Conservation (phyloP, 805 yeast species). For the Wickerhamomyces xylosicus region DNA sequence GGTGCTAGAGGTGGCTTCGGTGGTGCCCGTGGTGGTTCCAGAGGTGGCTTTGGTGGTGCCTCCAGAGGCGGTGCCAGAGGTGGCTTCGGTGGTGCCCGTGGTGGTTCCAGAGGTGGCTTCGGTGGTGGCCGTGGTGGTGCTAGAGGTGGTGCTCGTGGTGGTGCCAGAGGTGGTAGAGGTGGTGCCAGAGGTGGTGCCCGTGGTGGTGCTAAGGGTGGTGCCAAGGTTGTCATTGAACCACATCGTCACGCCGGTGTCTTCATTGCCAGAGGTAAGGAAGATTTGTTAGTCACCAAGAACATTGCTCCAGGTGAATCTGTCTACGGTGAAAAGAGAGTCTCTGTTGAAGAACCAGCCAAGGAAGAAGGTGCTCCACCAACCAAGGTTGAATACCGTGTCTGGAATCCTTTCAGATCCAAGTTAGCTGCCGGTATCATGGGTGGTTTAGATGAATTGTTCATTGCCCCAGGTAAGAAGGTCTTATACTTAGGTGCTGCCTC, state of each 20-base stretch:
- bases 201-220: slow-evolving; percentile 85
- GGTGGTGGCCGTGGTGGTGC: slow-evolving; percentile 40
- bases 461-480: slow-evolving; percentile 97
- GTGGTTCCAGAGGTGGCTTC: slow-evolving; percentile 40
- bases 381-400: slow-evolving; percentile 96
- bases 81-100: slow-evolving; percentile 26
- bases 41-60: slow-evolving; percentile 32
- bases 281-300: slow-evolving; percentile 93
- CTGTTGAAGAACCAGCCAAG: slow-evolving; percentile 85
- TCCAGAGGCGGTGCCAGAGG: slow-evolving; percentile 26
- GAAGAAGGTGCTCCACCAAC: slow-evolving; percentile 86
- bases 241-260: slow-evolving; percentile 98
- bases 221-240: slow-evolving; percentile 95
- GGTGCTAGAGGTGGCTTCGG: slow-evolving; percentile 44
- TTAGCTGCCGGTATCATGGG: slow-evolving; percentile 99
- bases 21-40: slow-evolving; percentile 35
- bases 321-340: slow-evolving; percentile 94
- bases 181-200: slow-evolving; percentile 63
- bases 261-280: slow-evolving; percentile 99
- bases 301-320: slow-evolving; percentile 97
- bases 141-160: slow-evolving; percentile 42
- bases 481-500: slow-evolving; percentile 98
- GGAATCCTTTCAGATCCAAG: slow-evolving; percentile 99
- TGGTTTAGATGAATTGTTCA: slow-evolving; percentile 95
- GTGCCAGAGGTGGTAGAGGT: slow-evolving; percentile 44